Evolutionary conservation across 2,329 filamentous ascomycete genomes (phyloP).

Genomic region (Cladophialophora exuberans): DNA sequence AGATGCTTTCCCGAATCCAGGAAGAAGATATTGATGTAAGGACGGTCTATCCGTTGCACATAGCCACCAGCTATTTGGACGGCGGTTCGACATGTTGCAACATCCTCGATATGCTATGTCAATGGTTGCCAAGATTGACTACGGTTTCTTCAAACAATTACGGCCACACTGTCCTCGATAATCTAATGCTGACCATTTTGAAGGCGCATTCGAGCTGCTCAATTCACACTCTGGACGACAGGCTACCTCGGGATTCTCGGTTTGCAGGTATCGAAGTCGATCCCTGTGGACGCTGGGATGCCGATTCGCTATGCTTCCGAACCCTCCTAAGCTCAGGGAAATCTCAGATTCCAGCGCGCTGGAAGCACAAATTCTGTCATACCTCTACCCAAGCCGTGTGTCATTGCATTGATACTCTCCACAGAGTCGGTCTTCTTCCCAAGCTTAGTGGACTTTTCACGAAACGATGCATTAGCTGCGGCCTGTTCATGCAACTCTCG

Average conservation of each 20-base stretch:
- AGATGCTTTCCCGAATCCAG: constrained; percentile 12
- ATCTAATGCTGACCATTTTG: constrained; percentile 43
- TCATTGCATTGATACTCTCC: constrained; percentile 37
- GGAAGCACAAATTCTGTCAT: constrained; percentile 53
- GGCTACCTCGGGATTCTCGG: constrained; percentile 30
- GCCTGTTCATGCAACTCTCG: constrained; percentile 37
- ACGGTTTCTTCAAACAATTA: constrained; percentile 33
- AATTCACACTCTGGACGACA: constrained; percentile 36
- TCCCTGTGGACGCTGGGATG: constrained; percentile 50
- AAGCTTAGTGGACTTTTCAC: constrained; percentile 37
- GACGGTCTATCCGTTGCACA: constrained; percentile 40
- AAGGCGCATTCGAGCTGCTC: constrained; percentile 40
- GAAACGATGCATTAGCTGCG: constrained; percentile 38
- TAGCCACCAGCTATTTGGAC: constrained; percentile 43
- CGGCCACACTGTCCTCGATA: constrained; percentile 46
- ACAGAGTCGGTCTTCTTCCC: not conserved
- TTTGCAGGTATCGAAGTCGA: constrained; percentile 48
- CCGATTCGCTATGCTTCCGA: constrained; percentile 43
- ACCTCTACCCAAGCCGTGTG: constrained; percentile 46
- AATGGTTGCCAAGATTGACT: not conserved
- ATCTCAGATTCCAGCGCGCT: constrained; percentile 38
- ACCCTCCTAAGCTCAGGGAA: constrained; percentile 36
- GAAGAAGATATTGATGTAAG: constrained; percentile 29
- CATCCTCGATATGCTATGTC: constrained; percentile 2
- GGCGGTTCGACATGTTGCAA: constrained; percentile 42